phyloP scores from a whole-genome alignment of 352 stramenopile genomes.

The Globisporangium spiculum region DNA sequence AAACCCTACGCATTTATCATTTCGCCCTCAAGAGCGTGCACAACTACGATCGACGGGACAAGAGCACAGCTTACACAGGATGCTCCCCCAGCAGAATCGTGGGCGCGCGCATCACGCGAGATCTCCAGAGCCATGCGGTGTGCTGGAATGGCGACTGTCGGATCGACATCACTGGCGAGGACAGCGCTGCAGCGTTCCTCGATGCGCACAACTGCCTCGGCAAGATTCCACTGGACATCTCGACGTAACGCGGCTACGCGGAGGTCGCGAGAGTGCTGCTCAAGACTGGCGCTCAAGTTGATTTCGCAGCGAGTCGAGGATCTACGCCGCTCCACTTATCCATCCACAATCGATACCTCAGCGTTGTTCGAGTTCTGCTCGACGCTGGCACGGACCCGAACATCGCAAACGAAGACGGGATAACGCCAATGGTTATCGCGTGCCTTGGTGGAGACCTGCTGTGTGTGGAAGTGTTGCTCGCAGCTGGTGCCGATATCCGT shows the following conservation, averaged over 20 bases:
- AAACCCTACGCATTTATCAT: neutral
- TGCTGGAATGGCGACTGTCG: neutral
- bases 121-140: conserved; percentile 1
- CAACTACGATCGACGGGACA: neutral
- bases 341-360: neutral
- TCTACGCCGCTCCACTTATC: neutral
- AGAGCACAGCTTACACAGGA: too few species aligned
- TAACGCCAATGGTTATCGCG: neutral
- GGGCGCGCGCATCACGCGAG: neutral
- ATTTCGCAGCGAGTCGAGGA: neutral
- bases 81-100: neutral
- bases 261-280: neutral
- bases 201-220: neutral
- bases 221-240: neutral
- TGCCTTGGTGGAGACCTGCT: neutral
- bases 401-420: neutral
- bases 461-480: neutral
- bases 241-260: neutral
- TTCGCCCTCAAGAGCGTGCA: neutral
- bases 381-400: neutral
- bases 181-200: neutral
- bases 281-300: neutral
- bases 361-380: neutral
- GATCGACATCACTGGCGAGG: neutral
- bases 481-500: neutral